Base-by-base conservation (phyloP, 2,329 filamentous ascomycete species). In the Alternaria panax region DNA sequence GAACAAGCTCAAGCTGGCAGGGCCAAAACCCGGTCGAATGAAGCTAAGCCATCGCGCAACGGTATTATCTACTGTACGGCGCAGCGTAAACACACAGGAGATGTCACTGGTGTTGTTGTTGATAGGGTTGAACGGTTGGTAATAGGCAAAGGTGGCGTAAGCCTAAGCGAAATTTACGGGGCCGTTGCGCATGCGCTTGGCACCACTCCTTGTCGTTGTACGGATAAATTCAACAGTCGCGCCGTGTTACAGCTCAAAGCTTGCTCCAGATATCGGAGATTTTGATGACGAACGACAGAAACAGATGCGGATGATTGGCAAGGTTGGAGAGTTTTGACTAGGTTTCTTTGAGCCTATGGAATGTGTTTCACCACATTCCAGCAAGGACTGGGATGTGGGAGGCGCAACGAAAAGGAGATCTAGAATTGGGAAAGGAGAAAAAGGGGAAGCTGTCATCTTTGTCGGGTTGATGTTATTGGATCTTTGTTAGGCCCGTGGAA, bases 101-200 rank as follows among this genome's bases (percentile, higher is more conserved):
- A 42, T 57, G 30, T 54, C 38, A 18, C 42, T 51, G 50, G 46
- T 36, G 57, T 57, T 60, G 47, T 51, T 25, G 50, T 57, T 40
- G 38, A 45, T 9, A 42, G 38, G 54, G 38, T 45, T 46, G 54
- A 36, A 52, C 38, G 54, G 54, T 42, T 56, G 56, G 52, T 32
- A 16, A 46, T 54, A 42, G 59, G 51, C 41, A 27, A 30, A 51
- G 43, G 32, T 56, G 54, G 43, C 54, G 46, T 38, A 43, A 36
- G 38, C 36, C 24, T 32, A 65, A 66, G 64, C 64, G 61, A 68
- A 40, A 66, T 68, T 64, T 46, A 59, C 53, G 59, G 54, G 52
- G 52, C 53, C 32, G 45, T 36, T 56, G 45, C 48, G 48, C 53
- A 51, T 51, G 12, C 22, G 20, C 58, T 60, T 58, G 58, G 59